Evolutionary conservation across 2,329 filamentous ascomycete species (phyloP).

Genomic region (Ophiocordyceps camponoti-floridani): DNA sequence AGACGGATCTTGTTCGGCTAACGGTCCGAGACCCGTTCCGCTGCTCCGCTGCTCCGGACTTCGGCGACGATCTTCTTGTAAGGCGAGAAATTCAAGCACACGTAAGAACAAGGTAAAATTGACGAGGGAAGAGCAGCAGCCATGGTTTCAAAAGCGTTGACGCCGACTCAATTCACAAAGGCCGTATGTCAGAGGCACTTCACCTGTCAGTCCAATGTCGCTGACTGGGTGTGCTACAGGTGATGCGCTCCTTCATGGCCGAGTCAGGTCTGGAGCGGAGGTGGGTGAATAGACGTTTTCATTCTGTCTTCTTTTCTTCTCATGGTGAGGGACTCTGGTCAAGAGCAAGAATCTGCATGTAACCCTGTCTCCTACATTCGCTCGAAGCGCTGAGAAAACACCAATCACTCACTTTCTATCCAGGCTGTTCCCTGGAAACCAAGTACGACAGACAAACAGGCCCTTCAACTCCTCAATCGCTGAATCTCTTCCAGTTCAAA

Average conservation of each 20-base stretch:
- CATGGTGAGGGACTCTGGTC: background rate
- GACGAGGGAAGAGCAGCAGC: background rate
- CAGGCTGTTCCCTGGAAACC: background rate
- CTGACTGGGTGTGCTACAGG: constrained; percentile 26
- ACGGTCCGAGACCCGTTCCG: background rate
- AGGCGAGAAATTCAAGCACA: background rate
- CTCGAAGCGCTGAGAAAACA: background rate
- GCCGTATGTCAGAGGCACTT: constrained; percentile 8
- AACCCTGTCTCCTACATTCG: background rate
- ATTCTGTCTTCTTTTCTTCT: background rate
- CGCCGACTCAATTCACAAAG: constrained; percentile 16
- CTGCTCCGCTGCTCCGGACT: background rate
- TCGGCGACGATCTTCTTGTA: background rate
- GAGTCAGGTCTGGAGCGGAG: constrained; percentile 80
- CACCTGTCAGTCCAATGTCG: background rate
- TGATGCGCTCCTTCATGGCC: constrained; percentile 68
- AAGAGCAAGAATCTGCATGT: background rate
- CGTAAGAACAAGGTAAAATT: background rate
- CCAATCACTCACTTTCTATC: background rate
- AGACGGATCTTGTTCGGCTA: background rate
- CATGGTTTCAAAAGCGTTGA: constrained; percentile 1
- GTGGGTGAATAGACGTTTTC: constrained; percentile 41
- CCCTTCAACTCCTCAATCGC: background rate
- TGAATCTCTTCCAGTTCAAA: constrained; percentile 33
- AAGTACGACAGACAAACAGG: background rate